A percentile compares a stretch with the other conserved stretches of the same genome.
Evolutionary conservation across 352 stramenopile species (phyloP).

Genomic region (Peronospora destructor): DNA sequence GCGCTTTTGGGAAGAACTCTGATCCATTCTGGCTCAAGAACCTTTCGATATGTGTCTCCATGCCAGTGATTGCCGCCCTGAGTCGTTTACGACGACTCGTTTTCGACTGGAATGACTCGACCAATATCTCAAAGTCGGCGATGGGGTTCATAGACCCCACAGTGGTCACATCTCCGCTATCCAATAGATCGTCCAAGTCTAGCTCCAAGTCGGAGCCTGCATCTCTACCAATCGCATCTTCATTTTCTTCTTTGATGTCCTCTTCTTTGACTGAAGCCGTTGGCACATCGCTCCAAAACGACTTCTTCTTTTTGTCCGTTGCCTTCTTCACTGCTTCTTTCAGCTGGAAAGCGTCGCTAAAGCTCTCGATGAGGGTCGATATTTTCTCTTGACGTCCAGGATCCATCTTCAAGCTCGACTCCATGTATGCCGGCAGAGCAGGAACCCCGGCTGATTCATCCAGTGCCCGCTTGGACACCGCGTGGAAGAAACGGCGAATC

Average conservation of each 20-base stretch:
- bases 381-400: conserved; percentile 36
- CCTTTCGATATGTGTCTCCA: conserved; percentile 59
- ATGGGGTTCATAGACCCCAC: conserved; percentile 84
- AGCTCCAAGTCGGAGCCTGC: conserved; percentile 52
- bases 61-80: conserved; percentile 49
- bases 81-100: conserved; percentile 33
- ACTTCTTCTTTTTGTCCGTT: conserved; percentile 61
- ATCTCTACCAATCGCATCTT: conserved; percentile 18
- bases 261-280: conserved; percentile 29
- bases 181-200: conserved; percentile 69
- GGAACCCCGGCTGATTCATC: conserved; percentile 42
- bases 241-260: conserved; percentile 36
- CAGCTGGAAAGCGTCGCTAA: conserved; percentile 68
- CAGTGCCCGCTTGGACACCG: conserved; percentile 48
- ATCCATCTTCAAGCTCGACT: conserved; percentile 63
- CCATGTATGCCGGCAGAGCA: conserved; percentile 46
- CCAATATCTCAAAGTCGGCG: conserved; percentile 68
- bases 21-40: conserved; percentile 45
- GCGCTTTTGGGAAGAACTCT: conserved; percentile 55
- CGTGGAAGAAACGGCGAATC: conserved; percentile 64
- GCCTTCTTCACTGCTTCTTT: conserved; percentile 68
- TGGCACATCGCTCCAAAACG: conserved; percentile 72
- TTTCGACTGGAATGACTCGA: conserved; percentile 45
- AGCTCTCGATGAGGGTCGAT: conserved; percentile 51
- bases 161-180: conserved; percentile 48